Evolutionary conservation across 2,329 filamentous ascomycete genomes (phyloP).

Genomic region (Xylaria arbuscula): DNA sequence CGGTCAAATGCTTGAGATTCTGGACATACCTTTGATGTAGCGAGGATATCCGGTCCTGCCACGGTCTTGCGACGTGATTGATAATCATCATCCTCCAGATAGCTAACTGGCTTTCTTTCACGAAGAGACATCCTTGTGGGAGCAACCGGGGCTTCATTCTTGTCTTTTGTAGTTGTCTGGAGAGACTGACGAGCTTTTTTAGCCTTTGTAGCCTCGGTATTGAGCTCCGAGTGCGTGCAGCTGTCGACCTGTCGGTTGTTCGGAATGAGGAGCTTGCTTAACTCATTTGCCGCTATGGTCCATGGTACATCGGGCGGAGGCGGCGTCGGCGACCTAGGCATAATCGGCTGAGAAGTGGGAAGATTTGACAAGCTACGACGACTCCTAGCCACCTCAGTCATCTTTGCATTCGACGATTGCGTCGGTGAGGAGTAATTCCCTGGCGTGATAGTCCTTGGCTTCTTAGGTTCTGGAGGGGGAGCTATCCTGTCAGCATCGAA

Average conservation of each 20-base stretch:
- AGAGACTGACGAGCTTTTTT: conserved; percentile 73
- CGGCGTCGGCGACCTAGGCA: conserved; percentile 65
- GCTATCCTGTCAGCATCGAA: conserved; percentile 71
- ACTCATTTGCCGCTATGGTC: conserved; percentile 83
- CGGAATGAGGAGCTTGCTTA: conserved; percentile 86
- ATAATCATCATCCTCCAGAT: conserved; percentile 63
- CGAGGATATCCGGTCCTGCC: conserved; percentile 61
- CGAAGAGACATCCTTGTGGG: conserved; percentile 78
- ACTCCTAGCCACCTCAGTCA: conserved; percentile 74
- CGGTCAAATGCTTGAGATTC: conserved; percentile 10
- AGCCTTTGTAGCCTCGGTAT: conserved; percentile 71
- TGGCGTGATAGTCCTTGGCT: conserved; percentile 64
- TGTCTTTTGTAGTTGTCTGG: conserved; percentile 53
- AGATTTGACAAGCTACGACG: conserved; percentile 71
- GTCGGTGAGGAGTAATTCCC: conserved; percentile 89
- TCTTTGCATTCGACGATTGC: conserved; percentile 85
- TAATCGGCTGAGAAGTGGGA: conserved; percentile 51
- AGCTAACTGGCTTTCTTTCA: conserved; percentile 71
- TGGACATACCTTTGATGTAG: conserved; percentile 56
- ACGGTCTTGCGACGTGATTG: conserved; percentile 71
- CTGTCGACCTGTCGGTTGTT: conserved; percentile 78
- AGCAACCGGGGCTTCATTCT: conserved; percentile 50
- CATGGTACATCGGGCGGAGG: conserved; percentile 86
- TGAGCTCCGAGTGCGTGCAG: conserved; percentile 81
- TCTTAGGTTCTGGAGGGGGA: conserved; percentile 62